Evolutionary conservation across 2,329 filamentous ascomycete genomes (phyloP), one percentile per base, ranked within the genome.

Genomic region (Fusarium sp.): DNA sequence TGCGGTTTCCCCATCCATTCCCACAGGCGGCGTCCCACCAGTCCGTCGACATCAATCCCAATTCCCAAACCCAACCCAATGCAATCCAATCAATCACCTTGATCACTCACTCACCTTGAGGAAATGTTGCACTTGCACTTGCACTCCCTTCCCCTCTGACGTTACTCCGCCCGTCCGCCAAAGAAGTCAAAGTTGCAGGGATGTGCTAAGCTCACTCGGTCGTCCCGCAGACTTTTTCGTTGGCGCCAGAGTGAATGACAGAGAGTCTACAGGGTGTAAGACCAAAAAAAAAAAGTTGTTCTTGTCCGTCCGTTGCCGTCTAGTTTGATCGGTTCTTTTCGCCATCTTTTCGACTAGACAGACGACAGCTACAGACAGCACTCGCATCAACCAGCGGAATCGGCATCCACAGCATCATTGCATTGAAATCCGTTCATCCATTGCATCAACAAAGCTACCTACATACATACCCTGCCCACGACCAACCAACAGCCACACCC

Each of bases 181-280:
- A 70, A 67, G 37, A 34, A 73, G 70, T 71, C 69, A 74, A 74
- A 73, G 67, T 67, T 74, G 69, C 72, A 77, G 75, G 71, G 70
- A 70, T 72, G 66, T 72, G 48, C 69, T 70, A 74, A 66, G 64
- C 72, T 72, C 57, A 78, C 71, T 78, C 76, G 71, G 76, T 60
- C 73, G 71, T 66, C 73, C 76, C 76, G 74, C 76, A 77, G 67
- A 75, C 67, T 75, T 78, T 73, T 73, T 66, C 71, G 71, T 73
- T 73, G 71, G 71, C 70, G 71, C 70, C 70, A 66, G 70, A 11
- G 35, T 20, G 32, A 18, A 27, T 27, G 34, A 23, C 23, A 58
- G 57, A 66, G 54, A 66, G 56, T 65, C 56, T 73, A 72, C 70
- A 50, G 56, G 60, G 65, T 66, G 64, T 70, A 72, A 70, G 50